Evolutionary conservation across 1,139 yeast species (phyloP), one percentile per base, ranked within the genome.

Genomic region (Scheffersomyces segobiensis): DNA sequence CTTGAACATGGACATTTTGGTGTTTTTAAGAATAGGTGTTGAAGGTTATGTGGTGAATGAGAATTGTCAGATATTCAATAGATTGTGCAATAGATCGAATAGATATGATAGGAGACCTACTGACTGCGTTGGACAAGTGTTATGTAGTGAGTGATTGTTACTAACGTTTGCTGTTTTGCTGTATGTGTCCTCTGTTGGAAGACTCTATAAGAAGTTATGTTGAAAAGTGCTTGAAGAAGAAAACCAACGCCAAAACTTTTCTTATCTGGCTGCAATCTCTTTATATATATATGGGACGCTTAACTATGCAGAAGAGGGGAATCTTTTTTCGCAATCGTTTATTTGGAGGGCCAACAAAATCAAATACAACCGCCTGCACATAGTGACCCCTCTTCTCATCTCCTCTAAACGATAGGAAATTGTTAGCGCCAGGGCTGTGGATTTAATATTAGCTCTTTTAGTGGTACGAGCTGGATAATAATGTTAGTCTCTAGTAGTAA

Each of bases 1-100:
- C 55, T 60, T 63, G 49, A 63, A 57, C 66, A 63, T 63, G 55
- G 55, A 55, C 46, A 55, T 52, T 5, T 42, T 48, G 50, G 17
- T 32, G 42, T 10, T 32, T 14, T 24, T 24, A 10, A 6, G 32
- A 10, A 24, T 4, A 6, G 8, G 5, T 24, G 32, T 24, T 24
- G 32, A 24, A 24, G 8, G 8, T 4, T 24, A 4, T 6, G 32
- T 24, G 5, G 32, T 24, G 32, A 6, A 6, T 24, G 32, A 24
- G 32, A 24, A 24, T 24, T 4, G 32, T 24, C 8, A 24, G 32
- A 2, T 24, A 24, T 10, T 24, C 32, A 24, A 24, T 24, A 24
- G 42, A 32, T 32, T 10, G 42, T 32, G 42, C 42, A 24, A 24
- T 24, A 5, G 5, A 24, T 6, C 8, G 32, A 24, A 24, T 24